Conservation (phyloP, 2,329 filamentous ascomycete species). For the Orbilia quercus region DNA sequence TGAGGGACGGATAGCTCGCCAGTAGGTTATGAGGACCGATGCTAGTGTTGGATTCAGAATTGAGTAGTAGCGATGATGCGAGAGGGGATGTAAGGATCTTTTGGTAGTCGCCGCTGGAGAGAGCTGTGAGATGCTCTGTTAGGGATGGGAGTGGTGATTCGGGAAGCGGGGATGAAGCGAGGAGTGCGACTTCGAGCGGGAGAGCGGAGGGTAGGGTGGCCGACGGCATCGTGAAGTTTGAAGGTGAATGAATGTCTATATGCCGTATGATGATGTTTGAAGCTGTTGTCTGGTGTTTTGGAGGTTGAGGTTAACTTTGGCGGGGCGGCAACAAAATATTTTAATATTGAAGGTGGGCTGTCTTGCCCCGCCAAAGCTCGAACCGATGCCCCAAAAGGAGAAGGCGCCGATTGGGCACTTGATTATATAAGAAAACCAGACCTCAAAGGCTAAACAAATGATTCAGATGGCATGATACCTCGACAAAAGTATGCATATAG, state of each 20-base stretch:
- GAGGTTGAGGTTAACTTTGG: constrained; percentile 6
- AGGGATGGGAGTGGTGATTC: constrained; percentile 28
- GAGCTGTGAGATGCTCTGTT: constrained; percentile 10
- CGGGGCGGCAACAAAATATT: constrained; percentile 35
- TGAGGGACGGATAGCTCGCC: constrained; percentile 8
- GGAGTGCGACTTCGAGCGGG: constrained; percentile 41
- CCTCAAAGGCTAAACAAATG: not conserved
- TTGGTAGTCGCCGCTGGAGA: constrained; percentile 31
- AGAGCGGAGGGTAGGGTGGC: constrained; percentile 33
- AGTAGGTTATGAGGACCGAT: not conserved
- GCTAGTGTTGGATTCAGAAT: not conserved
- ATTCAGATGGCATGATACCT: not conserved
- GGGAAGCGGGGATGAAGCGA: constrained; percentile 37
- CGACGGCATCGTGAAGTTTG: constrained; percentile 31
- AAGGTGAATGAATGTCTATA: not conserved
- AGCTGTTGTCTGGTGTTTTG: too few relatives aligned
- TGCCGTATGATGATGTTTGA: constrained; percentile 8
- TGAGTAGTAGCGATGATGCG: constrained; percentile 21
- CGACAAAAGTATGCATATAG: not conserved
- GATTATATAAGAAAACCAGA: not conserved
- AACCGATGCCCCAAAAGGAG: not conserved
- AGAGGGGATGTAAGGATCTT: constrained; percentile 41
- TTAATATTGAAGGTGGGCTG: constrained; percentile 19
- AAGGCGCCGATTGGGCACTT: not conserved
- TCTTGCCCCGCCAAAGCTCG: constrained; percentile 17